These are phyloP conservation scores for Spizellomyces punctatus DNA, from an alignment of 192 early-diverging fungal species.

Conservation along the genomic window DNA sequence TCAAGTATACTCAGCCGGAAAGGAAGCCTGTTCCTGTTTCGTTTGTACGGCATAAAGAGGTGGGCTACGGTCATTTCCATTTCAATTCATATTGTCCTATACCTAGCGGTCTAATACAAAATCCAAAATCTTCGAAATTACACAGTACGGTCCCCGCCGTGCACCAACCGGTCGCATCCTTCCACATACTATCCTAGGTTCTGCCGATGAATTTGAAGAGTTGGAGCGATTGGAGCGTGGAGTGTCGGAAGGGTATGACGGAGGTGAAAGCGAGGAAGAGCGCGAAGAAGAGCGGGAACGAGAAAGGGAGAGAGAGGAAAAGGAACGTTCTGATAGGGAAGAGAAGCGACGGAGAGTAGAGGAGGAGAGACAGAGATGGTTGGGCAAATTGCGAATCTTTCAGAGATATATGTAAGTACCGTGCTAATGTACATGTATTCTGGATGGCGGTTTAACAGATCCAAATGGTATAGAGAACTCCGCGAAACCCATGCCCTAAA, in stretches of 20 bases:
- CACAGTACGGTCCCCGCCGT: constrained; percentile 25
- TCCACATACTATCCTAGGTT: constrained; percentile 43
- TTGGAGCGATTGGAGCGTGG: constrained; percentile 31
- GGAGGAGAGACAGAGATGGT: constrained; percentile 37
- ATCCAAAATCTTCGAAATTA: no score
- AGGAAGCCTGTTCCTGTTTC: constrained; percentile 39
- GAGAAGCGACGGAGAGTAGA: constrained; percentile 22
- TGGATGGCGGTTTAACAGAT: neutral
- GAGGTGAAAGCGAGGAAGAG: neutral
- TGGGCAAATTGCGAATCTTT: constrained; percentile 47
- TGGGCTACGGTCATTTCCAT: neutral
- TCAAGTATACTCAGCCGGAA: constrained; percentile 34
- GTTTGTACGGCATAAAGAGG: constrained; percentile 29
- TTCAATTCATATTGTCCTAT: no score
- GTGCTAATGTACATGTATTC: neutral
- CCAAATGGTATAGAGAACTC: constrained; percentile 31
- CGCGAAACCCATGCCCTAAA: constrained; percentile 46
- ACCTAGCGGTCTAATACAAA: no score
- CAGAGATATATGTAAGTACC: constrained; percentile 42
- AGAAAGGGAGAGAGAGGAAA: neutral
- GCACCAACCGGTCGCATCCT: constrained; percentile 29
- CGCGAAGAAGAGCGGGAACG: neutral
- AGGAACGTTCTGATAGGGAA: neutral
- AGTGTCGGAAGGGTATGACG: neutral
- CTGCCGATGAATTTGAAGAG: constrained; percentile 39